phyloP scores from a whole-genome alignment of 192 early-diverging fungal species.

The Fimicolochytrium jonesii region DNA sequence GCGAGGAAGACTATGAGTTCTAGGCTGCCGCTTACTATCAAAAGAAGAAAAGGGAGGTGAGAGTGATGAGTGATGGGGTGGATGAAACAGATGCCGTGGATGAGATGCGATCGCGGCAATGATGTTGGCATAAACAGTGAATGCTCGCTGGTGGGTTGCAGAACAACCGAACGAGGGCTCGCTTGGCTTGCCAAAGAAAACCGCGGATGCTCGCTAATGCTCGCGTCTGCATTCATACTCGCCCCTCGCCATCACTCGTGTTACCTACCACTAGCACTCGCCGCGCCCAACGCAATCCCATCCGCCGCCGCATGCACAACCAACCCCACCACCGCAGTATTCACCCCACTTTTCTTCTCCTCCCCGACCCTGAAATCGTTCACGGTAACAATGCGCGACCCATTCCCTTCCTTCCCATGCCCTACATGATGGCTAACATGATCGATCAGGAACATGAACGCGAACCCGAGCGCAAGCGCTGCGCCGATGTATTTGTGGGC shows the following conservation, averaged over 20 bases:
- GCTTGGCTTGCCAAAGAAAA: too few species aligned
- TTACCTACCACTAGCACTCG: slow-evolving; percentile 54
- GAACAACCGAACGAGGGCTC: too few species aligned
- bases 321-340: slow-evolving; percentile 77
- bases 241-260: background rate
- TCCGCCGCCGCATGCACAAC: slow-evolving; percentile 96
- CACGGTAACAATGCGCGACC: slow-evolving; percentile 20
- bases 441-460: slow-evolving; percentile 88
- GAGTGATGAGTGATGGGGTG: too few species aligned
- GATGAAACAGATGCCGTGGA: too few species aligned
- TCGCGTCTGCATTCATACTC: too few species aligned
- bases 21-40: slow-evolving; percentile 39
- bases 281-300: slow-evolving; percentile 90
- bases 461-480: slow-evolving; percentile 76
- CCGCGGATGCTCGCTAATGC: too few species aligned
- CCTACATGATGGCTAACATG: slow-evolving; percentile 38
- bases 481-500: slow-evolving; percentile 71
- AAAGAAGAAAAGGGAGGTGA: too few species aligned
- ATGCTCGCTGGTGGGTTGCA: too few species aligned
- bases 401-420: background rate
- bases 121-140: too few species aligned
- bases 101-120: too few species aligned
- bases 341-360: background rate
- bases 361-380: slow-evolving; percentile 26
- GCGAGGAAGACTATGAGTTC: slow-evolving; percentile 84